A percentile compares a stretch with the other conserved stretches of the same genome.
phyloP scores from a whole-genome alignment of 805 yeast species.

The Zygosaccharomyces rouxii region DNA sequence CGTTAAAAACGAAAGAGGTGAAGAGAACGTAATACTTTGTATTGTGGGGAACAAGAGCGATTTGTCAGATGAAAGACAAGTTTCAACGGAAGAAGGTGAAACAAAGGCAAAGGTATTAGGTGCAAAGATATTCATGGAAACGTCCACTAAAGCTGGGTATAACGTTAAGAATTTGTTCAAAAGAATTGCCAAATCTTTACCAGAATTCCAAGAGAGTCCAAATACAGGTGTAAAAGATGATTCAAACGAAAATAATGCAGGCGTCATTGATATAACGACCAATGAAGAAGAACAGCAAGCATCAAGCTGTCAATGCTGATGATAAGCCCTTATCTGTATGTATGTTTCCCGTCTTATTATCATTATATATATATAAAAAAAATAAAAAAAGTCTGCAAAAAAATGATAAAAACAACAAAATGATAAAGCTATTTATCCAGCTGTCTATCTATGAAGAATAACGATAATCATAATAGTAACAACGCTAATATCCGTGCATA shows the following conservation, averaged over 20 bases:
- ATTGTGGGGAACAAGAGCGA: constrained; percentile 92
- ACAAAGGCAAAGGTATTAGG: constrained; percentile 64
- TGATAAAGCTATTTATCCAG: neutral
- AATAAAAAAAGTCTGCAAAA: neutral
- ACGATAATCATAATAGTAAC: neutral
- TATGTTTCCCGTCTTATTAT: constrained; percentile 2
- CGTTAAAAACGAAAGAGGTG: constrained; percentile 88
- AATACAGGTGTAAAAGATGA: constrained; percentile 34
- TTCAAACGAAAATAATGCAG: constrained; percentile 27
- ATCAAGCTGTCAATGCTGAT: constrained; percentile 40
- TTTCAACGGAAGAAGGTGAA: constrained; percentile 80
- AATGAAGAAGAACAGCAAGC: constrained; percentile 36
- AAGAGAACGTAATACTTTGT: constrained; percentile 77
- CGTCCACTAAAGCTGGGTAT: constrained; percentile 91
- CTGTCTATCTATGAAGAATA: constrained; percentile 1
- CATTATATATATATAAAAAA: constrained; percentile 2
- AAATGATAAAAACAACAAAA: neutral
- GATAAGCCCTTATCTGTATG: neutral
- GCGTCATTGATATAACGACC: constrained; percentile 43
- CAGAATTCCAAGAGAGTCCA: constrained; percentile 60
- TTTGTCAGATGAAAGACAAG: constrained; percentile 73
- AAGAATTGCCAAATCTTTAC: constrained; percentile 84
- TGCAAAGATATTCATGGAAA: constrained; percentile 81
- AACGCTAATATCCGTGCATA: constrained; percentile 1
- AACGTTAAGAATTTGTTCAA: constrained; percentile 88